These are phyloP conservation scores for Chenopodium formosanum DNA, from an alignment of 148 eudicot genomes.

Conservation along the genomic window DNA sequence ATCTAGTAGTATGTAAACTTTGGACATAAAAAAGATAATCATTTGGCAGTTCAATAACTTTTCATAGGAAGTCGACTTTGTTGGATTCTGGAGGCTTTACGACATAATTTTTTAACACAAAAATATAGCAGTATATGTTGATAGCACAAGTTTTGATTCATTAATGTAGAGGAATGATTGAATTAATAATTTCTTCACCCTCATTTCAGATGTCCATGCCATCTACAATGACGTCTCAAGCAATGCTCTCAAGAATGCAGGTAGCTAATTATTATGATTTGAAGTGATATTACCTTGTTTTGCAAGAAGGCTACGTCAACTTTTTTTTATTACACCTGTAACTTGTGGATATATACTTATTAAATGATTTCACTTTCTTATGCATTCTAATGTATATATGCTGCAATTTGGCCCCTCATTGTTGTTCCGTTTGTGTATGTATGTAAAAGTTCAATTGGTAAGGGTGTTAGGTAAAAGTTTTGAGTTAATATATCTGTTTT, in stretches of 20 bases:
- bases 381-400: too few species aligned
- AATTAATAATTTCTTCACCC: neutral
- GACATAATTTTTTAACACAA: too few species aligned
- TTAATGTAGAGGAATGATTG: neutral
- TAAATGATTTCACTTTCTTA: neutral
- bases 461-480: neutral
- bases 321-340: neutral
- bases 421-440: too few species aligned
- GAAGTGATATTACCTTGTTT: neutral
- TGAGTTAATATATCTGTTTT: neutral
- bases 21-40: too few species aligned
- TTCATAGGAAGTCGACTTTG: too few species aligned
- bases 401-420: too few species aligned
- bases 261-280: constrained; percentile 33
- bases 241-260: constrained; percentile 82
- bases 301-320: neutral
- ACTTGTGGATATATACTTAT: neutral
- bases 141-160: too few species aligned
- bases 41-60: too few species aligned
- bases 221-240: constrained; percentile 72
- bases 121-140: too few species aligned
- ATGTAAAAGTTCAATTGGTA: too few species aligned
- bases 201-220: constrained; percentile 79
- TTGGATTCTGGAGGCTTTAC: too few species aligned
- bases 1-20: too few species aligned